Evolutionary conservation across 768 basidiomycete genomes (phyloP), one percentile per base, ranked within the genome.

Genomic region (Pisolithus tinctorius): DNA sequence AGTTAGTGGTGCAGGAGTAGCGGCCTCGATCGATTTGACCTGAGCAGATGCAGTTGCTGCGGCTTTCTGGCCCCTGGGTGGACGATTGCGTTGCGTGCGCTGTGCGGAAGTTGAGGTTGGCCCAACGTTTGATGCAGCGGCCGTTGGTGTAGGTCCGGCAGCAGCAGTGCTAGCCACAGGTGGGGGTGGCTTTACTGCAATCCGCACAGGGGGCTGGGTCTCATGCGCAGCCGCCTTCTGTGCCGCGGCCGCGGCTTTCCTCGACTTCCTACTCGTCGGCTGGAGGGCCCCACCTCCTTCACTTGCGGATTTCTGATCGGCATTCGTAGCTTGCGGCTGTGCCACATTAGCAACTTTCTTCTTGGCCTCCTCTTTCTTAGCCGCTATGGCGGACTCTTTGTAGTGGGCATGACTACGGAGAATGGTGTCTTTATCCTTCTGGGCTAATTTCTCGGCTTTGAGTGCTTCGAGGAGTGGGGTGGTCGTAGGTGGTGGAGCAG

Each of bases 391-490:
- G 46, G 67, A 64, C 36, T 81, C 82, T 61, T 83, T 83, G 69
- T 86, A 84, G 62, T 86, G 87, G 0, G 80, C 77, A 37, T 89
- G 86, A 50, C 82, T 86, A 37, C 84, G 80, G 30, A 83, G 70
- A 51, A 84, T 88, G 27, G 80, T 71, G 58, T 85, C 83, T 60
- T 83, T 89, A 63, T 87, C 88, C 59, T 79, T 84, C 59, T 81
- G 79, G 0, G 80, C 78, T 5, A 76, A 63, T 50, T 71, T 71
- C 66, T 91, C 86, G 0, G 89, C 88, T 57, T 92, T 90, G 55
- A 98, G 82, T 1, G 93, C 91, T 63, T 95, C 94, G 44, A 99
- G 81, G 20, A 98, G 79, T 0, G 95, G 95, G 0, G 95, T 96
- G 0, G 88, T 86, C 56, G 84, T 93, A 2, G 89, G 88, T 41